Base-by-base conservation (phyloP, 331 rosid species). In the Quercus phellos region DNA sequence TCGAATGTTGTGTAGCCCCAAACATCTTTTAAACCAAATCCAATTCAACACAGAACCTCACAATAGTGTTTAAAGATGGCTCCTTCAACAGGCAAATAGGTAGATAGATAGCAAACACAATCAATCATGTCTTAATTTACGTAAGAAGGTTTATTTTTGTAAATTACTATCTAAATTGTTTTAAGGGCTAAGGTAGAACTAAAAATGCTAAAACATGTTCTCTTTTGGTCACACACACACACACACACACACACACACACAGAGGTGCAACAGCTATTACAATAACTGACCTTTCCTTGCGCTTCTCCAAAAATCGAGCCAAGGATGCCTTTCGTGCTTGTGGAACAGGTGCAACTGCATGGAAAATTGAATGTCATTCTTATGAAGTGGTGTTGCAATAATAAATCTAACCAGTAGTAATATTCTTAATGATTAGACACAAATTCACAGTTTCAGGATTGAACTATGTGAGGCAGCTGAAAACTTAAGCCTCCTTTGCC, bases 221-320 rank as follows among this genome's bases (percentile, higher is more conserved):
- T 35, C 3, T 42, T 17, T 56, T 13, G 14, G 21, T 22, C 42
- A 35, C 42, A 0, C 42, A 35, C 42, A 0, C 42, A 6, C 42
- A 6, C 10, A 35, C 10, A 1, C 42, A 1, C 9, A 1, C 0
- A 0, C 30, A 26, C 27, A 26, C 27, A 26, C 27, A n/a, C n/a
- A n/a, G n/a, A 22, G 24, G 24, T 22, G 24, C 24, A 22, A 22
- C 24, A 22, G 3, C 3, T 27, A 26, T 55, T 14, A 60, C 22
- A 32, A 27, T 7, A 35, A 63, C 83, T 76, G 56, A 89, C 90
- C 92, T 82, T 72, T 89, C 90, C 81, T 84, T 86, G 78, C 90
- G 92, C 77, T 89, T 89, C 77, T 84, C 89, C 72, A 89, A 78
- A 79, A 86, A 86, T 14, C 90, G 79, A 60, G 89, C 90, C 85